Percentiles rank a stretch among this genome's conserved stretches.
Evolutionary conservation across 2,329 filamentous ascomycete species (phyloP).

Genomic region (Pseudopithomyces chartarum): DNA sequence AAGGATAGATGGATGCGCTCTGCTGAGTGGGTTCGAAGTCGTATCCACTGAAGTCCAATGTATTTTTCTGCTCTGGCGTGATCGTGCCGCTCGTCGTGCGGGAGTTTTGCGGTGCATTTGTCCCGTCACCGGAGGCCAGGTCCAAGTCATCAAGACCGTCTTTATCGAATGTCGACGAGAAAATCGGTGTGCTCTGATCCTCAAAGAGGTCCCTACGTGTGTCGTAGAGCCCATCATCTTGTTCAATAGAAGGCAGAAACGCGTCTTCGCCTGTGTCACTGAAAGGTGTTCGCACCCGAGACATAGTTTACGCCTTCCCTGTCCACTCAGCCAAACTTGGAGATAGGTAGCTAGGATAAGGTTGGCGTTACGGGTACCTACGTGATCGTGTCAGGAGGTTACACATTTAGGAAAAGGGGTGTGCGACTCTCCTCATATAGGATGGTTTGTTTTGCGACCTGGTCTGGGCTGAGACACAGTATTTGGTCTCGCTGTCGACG

Average conservation of each 20-base stretch:
- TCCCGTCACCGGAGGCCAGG: background rate
- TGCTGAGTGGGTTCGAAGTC: background rate
- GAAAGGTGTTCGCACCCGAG: slow-evolving; percentile 1
- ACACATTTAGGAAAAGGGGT: background rate
- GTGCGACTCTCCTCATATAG: slow-evolving; percentile 4
- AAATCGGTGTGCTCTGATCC: background rate
- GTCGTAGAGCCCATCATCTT: background rate
- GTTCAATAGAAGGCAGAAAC: background rate
- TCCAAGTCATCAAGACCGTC: background rate
- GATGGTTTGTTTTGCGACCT: background rate
- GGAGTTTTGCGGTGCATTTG: background rate
- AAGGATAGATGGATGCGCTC: background rate
- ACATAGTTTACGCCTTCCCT: background rate
- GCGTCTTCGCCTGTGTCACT: background rate
- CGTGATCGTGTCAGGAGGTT: slow-evolving; percentile 2
- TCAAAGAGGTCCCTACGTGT: background rate
- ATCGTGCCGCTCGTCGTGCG: background rate
- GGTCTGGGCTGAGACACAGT: slow-evolving; percentile 6
- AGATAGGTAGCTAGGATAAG: background rate
- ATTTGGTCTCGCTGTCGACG: slow-evolving; percentile 2
- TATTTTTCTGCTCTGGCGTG: background rate
- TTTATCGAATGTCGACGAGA: background rate
- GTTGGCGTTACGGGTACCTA: background rate
- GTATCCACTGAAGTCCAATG: background rate
- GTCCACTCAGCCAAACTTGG: background rate